phyloP scores from a whole-genome alignment of 2,329 filamentous ascomycete genomes.

The Samsoniella hepiali region DNA sequence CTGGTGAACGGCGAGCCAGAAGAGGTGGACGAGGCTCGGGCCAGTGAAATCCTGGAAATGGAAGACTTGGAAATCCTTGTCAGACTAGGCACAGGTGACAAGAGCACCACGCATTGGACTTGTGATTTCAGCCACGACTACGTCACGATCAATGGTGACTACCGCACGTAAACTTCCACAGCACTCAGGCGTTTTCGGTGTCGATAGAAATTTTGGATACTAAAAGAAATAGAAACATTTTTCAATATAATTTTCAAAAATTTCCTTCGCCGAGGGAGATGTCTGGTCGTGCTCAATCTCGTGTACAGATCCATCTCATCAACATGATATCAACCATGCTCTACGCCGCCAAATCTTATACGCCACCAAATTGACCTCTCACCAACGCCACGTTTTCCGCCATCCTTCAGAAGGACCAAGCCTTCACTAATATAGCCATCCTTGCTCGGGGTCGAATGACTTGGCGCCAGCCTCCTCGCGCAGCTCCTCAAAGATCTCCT shows the following conservation, averaged over 20 bases:
- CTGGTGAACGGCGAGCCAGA: constrained; percentile 79
- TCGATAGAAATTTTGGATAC: neutral
- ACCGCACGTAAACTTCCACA: constrained; percentile 49
- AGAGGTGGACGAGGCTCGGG: constrained; percentile 70
- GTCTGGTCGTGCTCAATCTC: neutral
- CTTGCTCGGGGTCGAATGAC: neutral
- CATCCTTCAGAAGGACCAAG: neutral
- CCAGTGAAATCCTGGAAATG: constrained; percentile 71
- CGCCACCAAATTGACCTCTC: neutral
- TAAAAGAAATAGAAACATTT: neutral
- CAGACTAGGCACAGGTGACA: constrained; percentile 63
- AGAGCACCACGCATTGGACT: constrained; percentile 75
- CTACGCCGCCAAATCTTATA: neutral
- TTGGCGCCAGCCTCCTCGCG: neutral
- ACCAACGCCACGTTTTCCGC: neutral
- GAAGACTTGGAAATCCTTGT: constrained; percentile 80
- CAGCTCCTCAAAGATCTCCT: constrained; percentile 14
- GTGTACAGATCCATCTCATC: neutral
- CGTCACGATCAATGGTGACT: constrained; percentile 66
- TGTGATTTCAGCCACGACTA: constrained; percentile 86
- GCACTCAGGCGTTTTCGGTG: neutral
- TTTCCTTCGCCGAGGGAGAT: neutral
- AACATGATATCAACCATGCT: neutral
- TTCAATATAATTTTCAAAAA: neutral
- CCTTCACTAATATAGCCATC: neutral